Evolutionary conservation across 306 rosid genomes (phyloP).

Genomic region (Lathyrus tuberosus): DNA sequence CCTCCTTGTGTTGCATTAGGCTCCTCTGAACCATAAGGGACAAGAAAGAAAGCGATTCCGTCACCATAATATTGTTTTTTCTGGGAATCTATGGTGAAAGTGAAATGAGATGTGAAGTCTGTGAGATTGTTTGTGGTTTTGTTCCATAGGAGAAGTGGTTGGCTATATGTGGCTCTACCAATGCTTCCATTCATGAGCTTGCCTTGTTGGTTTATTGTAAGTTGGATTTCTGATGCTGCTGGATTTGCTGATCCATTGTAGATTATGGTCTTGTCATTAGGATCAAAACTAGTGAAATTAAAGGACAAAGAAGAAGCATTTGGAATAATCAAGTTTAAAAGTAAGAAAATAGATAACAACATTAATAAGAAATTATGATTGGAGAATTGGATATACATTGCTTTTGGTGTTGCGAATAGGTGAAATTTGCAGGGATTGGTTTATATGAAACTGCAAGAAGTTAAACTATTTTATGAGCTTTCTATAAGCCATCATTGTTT

Average conservation of each 20-base stretch:
- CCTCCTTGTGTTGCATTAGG: slow-evolving; percentile 28
- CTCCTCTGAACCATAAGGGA: slow-evolving; percentile 29
- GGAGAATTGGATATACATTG: neutral
- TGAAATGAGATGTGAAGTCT: slow-evolving; percentile 52
- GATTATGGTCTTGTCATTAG: neutral
- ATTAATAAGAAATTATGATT: neutral
- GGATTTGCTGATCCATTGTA: slow-evolving; percentile 12
- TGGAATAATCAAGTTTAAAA: slow-evolving; percentile 32
- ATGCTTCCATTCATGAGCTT: neutral
- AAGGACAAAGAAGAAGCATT: slow-evolving; percentile 29
- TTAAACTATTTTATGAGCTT: neutral
- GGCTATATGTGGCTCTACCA: slow-evolving; percentile 46
- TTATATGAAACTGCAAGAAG: neutral
- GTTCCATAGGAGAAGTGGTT: slow-evolving; percentile 48
- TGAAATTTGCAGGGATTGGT: slow-evolving; percentile 1
- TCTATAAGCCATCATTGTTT: neutral
- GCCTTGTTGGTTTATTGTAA: neutral
- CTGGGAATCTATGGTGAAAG: slow-evolving; percentile 42
- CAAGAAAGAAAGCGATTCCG: slow-evolving; percentile 56
- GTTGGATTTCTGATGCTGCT: slow-evolving; percentile 14
- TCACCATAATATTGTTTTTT: neutral
- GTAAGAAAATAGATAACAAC: slow-evolving; percentile 4
- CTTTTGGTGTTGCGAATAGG: neutral
- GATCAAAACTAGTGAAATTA: slow-evolving; percentile 29
- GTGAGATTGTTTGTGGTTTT: slow-evolving; percentile 40